Conservation (phyloP, 768 basidiomycete species). For the Collybiopsis confluens region DNA sequence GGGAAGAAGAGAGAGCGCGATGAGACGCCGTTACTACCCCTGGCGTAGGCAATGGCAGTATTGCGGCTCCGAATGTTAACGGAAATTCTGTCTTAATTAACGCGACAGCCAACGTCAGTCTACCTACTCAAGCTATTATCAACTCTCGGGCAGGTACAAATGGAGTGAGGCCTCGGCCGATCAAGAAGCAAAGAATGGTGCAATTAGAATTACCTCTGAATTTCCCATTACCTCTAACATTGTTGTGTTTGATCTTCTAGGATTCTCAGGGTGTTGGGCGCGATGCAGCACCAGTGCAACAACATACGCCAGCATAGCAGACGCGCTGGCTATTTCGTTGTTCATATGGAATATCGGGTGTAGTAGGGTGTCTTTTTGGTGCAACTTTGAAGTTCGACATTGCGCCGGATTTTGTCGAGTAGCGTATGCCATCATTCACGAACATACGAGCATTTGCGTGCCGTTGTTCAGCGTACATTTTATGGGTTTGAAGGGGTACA, state of each 20-base stretch:
- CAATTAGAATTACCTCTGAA: constrained; percentile 20
- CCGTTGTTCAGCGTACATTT: no score
- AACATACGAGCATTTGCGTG: no score
- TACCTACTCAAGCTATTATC: constrained; percentile 30
- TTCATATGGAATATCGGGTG: no score
- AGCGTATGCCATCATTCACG: no score
- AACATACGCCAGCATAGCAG: constrained; percentile 51
- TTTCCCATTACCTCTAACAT: constrained; percentile 6
- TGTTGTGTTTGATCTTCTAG: constrained; percentile 27
- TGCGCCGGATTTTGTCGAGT: no score
- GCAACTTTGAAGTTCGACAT: no score
- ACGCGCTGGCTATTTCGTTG: no score
- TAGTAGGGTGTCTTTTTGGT: no score
- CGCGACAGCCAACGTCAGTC: constrained; percentile 8
- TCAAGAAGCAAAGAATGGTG: constrained; percentile 74
- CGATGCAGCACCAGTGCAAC: constrained; percentile 55
- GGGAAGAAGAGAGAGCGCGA: constrained; percentile 16
- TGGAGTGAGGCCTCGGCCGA: constrained; percentile 48
- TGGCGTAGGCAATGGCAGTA: constrained; percentile 1
- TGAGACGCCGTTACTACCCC: neutral
- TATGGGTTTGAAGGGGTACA: no score
- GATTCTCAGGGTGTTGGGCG: constrained; percentile 63
- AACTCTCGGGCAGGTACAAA: constrained; percentile 57
- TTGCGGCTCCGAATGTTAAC: neutral
- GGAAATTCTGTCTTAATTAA: neutral